phyloP scores from a whole-genome alignment of 192 early-diverging fungal species.

The Dissophora globulifera region DNA sequence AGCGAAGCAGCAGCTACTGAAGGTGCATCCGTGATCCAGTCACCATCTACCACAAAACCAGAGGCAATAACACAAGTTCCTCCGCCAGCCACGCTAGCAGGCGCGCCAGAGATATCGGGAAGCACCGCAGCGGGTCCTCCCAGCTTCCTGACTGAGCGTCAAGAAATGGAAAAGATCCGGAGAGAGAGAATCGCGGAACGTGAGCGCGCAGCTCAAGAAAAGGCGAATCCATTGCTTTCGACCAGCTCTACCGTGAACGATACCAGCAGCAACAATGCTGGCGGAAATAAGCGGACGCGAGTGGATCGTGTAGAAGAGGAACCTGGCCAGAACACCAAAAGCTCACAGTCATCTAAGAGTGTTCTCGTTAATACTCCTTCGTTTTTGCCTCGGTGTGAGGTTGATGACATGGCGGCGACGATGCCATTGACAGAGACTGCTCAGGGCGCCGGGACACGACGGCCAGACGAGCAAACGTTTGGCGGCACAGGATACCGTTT shows the following conservation, averaged over 20 bases:
- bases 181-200: constrained; percentile 38
- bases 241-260: background rate
- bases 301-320: constrained; percentile 10
- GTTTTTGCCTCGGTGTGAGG: constrained; percentile 42
- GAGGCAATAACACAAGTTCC: background rate
- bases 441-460: background rate
- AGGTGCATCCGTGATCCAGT: background rate
- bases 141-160: constrained; percentile 26
- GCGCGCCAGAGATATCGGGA: background rate
- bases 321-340: background rate
- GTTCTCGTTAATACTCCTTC: constrained; percentile 19
- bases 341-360: background rate
- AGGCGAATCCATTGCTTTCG: background rate
- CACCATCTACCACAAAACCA: no score
- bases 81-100: no score
- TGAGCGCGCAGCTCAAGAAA: constrained; percentile 14
- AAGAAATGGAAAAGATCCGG: constrained; percentile 45
- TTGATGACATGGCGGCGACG: constrained; percentile 17
- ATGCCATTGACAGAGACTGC: constrained; percentile 11
- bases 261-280: background rate
- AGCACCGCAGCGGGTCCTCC: background rate
- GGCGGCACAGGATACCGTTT: constrained; percentile 44
- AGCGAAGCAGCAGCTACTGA: background rate
- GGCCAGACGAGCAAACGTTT: constrained; percentile 7
- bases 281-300: constrained; percentile 11